These are phyloP conservation scores for Holtermanniella nyarrowii DNA, from an alignment of 768 basidiomycete species.

Conservation along the genomic window DNA sequence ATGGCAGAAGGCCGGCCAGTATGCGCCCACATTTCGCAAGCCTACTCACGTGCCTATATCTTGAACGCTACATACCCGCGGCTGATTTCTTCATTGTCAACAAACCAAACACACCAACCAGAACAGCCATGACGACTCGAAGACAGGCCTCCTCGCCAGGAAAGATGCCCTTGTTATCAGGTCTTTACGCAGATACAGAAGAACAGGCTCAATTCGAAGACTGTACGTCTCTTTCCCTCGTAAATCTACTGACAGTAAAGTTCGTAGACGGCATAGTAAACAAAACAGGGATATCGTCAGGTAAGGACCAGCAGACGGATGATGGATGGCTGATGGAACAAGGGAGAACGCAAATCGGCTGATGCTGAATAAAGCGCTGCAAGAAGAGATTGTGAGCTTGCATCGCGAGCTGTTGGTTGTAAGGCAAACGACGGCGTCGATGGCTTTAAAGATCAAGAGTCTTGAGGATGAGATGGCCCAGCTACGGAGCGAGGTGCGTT, in stretches of 20 bases:
- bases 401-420: conserved; percentile 17
- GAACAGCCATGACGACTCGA: too few species aligned
- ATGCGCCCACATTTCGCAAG: too few species aligned
- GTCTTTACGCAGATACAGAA: too few species aligned
- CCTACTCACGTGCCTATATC: background rate
- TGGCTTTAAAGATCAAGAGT: conserved; percentile 7
- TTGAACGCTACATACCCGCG: background rate
- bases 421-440: conserved; percentile 6
- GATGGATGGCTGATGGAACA: background rate
- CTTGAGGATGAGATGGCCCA: conserved; percentile 4
- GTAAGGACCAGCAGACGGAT: conserved; percentile 4
- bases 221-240: background rate
- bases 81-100: background rate
- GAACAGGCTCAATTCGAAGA: background rate
- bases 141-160: too few species aligned
- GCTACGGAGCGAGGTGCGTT: conserved; percentile 1
- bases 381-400: conserved; percentile 15
- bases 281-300: conserved; percentile 30
- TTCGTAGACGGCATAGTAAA: conserved; percentile 19
- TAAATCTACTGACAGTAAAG: conserved; percentile 1
- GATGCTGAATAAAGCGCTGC: conserved; percentile 11
- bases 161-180: too few species aligned
- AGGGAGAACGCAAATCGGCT: conserved; percentile 6
- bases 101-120: background rate
- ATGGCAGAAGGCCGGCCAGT: too few species aligned